These are phyloP conservation scores for Colletotrichum limetticola DNA, from an alignment of 2,329 filamentous ascomycete species.

Conservation along the genomic window DNA sequence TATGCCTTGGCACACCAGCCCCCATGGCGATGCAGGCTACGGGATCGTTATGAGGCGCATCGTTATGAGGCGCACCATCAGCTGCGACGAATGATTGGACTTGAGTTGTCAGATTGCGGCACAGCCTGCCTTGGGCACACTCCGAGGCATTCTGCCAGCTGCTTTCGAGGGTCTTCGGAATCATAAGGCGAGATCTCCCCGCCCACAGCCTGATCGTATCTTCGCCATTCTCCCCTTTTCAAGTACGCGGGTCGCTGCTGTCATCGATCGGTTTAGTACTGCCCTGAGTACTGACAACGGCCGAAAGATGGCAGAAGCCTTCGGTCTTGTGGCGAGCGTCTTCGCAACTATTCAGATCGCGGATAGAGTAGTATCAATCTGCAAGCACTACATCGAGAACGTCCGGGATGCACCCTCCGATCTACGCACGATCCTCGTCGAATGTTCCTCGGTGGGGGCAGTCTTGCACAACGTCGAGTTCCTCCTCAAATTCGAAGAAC, in stretches of 20 bases:
- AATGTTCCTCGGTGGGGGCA: rapidly evolving
- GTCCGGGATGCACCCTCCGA: background rate
- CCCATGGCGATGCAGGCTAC: too few relatives aligned
- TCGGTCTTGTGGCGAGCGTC: background rate
- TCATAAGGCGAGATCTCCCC: background rate
- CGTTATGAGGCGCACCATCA: background rate
- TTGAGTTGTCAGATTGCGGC: background rate
- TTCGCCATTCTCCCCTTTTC: background rate
- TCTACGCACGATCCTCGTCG: background rate
- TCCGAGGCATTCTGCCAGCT: background rate
- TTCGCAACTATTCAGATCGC: background rate
- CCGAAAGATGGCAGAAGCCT: background rate
- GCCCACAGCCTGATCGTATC: background rate
- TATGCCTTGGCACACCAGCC: too few relatives aligned
- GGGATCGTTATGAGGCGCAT: too few relatives aligned
- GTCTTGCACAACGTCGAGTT: background rate
- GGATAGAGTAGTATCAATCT: background rate
- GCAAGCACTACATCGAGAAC: slow-evolving; percentile 1
- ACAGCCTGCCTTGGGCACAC: background rate
- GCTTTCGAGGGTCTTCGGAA: background rate
- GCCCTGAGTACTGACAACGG: too few relatives aligned
- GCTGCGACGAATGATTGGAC: background rate
- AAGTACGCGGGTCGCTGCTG: too few relatives aligned
- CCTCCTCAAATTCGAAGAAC: background rate
- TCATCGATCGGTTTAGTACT: background rate